Conservation (phyloP, 2,329 filamentous ascomycete species). For the Chaetomium globosum region DNA sequence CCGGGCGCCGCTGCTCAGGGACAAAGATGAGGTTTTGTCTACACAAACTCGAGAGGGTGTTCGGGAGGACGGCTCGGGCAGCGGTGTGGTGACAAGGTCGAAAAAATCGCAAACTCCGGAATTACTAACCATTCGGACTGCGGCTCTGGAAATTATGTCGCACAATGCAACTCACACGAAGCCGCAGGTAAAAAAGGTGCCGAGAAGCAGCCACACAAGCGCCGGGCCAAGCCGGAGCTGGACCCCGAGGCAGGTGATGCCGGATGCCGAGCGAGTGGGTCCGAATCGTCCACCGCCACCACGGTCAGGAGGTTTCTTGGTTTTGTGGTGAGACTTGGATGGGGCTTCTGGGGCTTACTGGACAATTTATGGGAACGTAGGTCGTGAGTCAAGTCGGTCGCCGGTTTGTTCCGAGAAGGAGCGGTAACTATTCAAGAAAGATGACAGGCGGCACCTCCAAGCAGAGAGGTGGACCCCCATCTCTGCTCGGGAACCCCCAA, state of each 20-base stretch:
- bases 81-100: not conserved
- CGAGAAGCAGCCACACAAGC: not conserved
- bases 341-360: not conserved
- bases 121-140: not conserved
- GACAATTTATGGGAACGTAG: too few relatives aligned
- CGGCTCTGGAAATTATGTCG: not conserved
- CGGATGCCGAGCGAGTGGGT: constrained; percentile 7
- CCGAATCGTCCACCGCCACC: not conserved
- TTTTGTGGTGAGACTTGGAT: not conserved
- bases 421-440: too few relatives aligned
- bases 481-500: not conserved
- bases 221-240: constrained; percentile 3
- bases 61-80: too few relatives aligned
- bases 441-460: too few relatives aligned
- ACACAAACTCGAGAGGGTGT: not conserved
- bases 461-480: not conserved
- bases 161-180: not conserved
- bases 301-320: not conserved
- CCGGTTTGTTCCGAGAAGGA: too few relatives aligned
- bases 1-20: not conserved
- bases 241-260: not conserved
- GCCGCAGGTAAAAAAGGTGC: not conserved
- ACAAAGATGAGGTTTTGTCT: not conserved
- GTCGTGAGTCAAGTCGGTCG: too few relatives aligned
- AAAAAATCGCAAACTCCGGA: not conserved